Base-by-base conservation (phyloP, 2,329 filamentous ascomycete genomes). In the Claviceps paspali region DNA sequence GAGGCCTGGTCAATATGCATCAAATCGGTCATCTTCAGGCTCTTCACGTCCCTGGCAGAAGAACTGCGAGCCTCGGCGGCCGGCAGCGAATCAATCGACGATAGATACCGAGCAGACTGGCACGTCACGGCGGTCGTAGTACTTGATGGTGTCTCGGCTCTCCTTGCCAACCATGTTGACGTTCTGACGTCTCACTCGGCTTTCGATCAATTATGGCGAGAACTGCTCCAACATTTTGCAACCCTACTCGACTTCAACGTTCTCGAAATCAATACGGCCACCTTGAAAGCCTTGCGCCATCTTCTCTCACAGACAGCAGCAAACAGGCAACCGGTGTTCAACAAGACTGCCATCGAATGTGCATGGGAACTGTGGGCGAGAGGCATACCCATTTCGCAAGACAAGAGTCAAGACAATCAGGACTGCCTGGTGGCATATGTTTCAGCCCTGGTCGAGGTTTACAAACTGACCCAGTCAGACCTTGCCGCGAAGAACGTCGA, bases 351-450 rank as follows among this genome's bases (percentile, higher is more conserved):
- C 1, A 61, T 82, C 35, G 65, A 75, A 35, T 59, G 70, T 23
- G 74, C 72, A 2, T 86, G 82, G 82, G 60, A 66, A 22, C 56
- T 86, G 4, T 87, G 82, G 82, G 73, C 72, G 12, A 64, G 71
- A 28, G 71, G 73, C 2, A 65, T 81, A n/a, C 77, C 79, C 0
- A 58, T 66, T 3, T 57, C 63, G 9, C 46, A 43, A 9, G 41
- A 41, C 21, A 66, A 65, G 35, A 56, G 63, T 1, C 60, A 60
- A 2, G 71, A 82, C 43, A 92, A 91, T 46, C 84, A 94, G 52
- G 78, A 79, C 39, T 86, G 83, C 9, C 70, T 88, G n/a, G 62
- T 83, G 22, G 82, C 86, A n/a, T 95, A 94, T 59, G 72, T 91
- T 1, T 70, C 77, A 17, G 70, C 81, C 1, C 71, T 91, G 29